Conservation (phyloP, 495 filamentous ascomycete species). For the Hypomontagnella monticulosa region DNA sequence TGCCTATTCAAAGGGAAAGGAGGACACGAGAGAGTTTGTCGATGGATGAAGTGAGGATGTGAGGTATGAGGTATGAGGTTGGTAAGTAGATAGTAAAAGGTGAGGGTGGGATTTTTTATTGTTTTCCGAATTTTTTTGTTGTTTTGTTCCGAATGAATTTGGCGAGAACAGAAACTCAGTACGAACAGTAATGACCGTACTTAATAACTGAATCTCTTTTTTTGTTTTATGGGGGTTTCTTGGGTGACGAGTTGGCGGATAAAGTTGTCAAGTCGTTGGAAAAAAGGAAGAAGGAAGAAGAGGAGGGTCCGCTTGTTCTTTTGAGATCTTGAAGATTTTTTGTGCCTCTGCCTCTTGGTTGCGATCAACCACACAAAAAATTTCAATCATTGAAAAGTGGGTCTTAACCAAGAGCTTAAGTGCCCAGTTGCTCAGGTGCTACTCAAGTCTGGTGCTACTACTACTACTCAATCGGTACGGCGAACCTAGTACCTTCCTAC, state of each 20-base stretch:
- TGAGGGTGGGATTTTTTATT: conserved; percentile 44
- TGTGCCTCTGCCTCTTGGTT: conserved; percentile 48
- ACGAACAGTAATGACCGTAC: conserved; percentile 46
- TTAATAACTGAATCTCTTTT: conserved; percentile 49
- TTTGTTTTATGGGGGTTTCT: conserved; percentile 31
- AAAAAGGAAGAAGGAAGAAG: conserved; percentile 29
- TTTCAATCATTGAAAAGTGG: conserved; percentile 36
- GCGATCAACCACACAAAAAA: conserved; percentile 47
- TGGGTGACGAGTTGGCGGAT: conserved; percentile 48
- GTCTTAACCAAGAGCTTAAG: conserved; percentile 10
- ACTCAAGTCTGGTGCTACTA: too few relatives aligned
- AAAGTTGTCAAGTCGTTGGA: conserved; percentile 49
- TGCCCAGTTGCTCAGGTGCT: too few relatives aligned
- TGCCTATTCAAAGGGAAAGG: conserved; percentile 23
- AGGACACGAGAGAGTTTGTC: conserved; percentile 7
- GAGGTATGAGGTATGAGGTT: conserved; percentile 33
- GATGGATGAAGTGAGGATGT: conserved; percentile 23
- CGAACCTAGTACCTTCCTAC: conserved; percentile 17
- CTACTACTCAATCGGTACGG: too few relatives aligned
- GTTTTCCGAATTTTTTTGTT: conserved; percentile 67
- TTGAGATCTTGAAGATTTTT: conserved; percentile 48
- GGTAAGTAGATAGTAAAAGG: conserved; percentile 38
- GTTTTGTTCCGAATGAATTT: conserved; percentile 57
- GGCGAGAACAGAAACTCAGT: conserved; percentile 52
- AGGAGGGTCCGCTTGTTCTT: conserved; percentile 37